Conservation (phyloP, 768 basidiomycete species). For the Lactifluus subvellereus region DNA sequence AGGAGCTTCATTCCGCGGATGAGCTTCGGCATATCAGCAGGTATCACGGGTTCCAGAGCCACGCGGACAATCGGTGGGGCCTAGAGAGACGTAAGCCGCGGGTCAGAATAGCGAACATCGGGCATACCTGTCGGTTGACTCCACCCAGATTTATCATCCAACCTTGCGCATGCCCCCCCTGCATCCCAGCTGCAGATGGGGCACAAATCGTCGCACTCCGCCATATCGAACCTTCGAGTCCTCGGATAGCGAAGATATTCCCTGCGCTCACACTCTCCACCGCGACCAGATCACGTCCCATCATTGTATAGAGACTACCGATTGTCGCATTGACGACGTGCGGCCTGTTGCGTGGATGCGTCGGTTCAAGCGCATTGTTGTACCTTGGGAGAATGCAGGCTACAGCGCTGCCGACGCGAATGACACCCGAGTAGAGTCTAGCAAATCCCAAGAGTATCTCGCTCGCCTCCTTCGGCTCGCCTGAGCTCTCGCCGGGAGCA, state of each 20-base stretch:
- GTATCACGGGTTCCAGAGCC: conserved; percentile 79
- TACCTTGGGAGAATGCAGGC: conserved; percentile 87
- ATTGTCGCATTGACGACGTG: conserved; percentile 58
- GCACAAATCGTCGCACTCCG: conserved; percentile 87
- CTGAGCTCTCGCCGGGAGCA: conserved; percentile 17
- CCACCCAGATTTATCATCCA: conserved; percentile 79
- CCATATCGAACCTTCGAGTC: conserved; percentile 85
- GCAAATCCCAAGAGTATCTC: conserved; percentile 91
- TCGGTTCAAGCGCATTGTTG: conserved; percentile 51
- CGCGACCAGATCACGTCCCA: conserved; percentile 90
- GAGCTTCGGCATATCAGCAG: conserved; percentile 84
- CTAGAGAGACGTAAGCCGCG: conserved; percentile 35
- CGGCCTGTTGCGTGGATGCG: conserved; percentile 61
- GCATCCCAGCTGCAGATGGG: conserved; percentile 43
- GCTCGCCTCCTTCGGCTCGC: conserved; percentile 30
- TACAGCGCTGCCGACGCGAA: conserved; percentile 57
- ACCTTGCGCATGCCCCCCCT: conserved; percentile 35
- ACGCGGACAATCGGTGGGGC: conserved; percentile 90
- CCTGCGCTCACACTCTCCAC: conserved; percentile 83
- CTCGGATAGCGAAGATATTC: conserved; percentile 89
- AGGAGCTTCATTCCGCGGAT: conserved; percentile 83
- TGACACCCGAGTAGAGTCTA: conserved; percentile 85
- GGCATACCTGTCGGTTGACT: conserved; percentile 54
- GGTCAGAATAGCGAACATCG: background rate
- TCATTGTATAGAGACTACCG: conserved; percentile 87